phyloP scores from a whole-genome alignment of 2,329 filamentous ascomycete species.

The Plectosphaerella cucumerina region DNA sequence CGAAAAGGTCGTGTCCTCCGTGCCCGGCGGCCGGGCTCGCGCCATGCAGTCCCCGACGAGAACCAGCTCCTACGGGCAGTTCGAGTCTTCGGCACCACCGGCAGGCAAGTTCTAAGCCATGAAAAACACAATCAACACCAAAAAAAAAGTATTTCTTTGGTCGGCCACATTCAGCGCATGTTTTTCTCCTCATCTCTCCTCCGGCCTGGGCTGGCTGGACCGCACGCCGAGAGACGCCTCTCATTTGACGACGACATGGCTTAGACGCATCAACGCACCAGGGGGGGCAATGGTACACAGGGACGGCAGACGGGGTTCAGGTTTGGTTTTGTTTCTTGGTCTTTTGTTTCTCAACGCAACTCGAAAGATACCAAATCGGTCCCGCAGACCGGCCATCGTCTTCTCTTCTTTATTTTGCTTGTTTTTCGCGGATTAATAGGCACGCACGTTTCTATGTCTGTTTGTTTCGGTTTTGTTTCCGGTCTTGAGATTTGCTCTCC shows the following conservation, averaged over 20 bases:
- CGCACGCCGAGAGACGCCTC: constrained; percentile 12
- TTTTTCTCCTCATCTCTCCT: neutral
- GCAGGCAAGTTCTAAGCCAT: constrained; percentile 8
- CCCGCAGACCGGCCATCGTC: neutral
- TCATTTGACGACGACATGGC: constrained; percentile 12
- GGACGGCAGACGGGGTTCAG: constrained; percentile 1
- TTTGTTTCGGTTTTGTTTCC: too few relatives aligned
- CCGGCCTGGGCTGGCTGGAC: constrained; percentile 13
- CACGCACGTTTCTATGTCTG: too few relatives aligned
- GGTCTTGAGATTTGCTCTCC: too few relatives aligned
- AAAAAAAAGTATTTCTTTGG: neutral
- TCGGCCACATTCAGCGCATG: neutral
- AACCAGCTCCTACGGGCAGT: constrained; percentile 28
- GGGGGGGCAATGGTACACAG: neutral
- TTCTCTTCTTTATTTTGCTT: neutral
- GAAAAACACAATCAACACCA: neutral
- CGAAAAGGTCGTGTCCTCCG: constrained; percentile 20
- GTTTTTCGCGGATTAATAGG: neutral
- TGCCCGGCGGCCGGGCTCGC: constrained; percentile 13
- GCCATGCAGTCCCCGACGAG: constrained; percentile 25
- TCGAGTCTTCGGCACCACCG: constrained; percentile 17
- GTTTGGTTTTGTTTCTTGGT: neutral
- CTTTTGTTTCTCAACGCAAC: neutral
- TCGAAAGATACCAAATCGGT: neutral
- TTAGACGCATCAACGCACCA: constrained; percentile 1